These are phyloP conservation scores for Tuctoria greenei DNA, from an alignment of 176 grass and related monocot genomes.

Conservation along the genomic window DNA sequence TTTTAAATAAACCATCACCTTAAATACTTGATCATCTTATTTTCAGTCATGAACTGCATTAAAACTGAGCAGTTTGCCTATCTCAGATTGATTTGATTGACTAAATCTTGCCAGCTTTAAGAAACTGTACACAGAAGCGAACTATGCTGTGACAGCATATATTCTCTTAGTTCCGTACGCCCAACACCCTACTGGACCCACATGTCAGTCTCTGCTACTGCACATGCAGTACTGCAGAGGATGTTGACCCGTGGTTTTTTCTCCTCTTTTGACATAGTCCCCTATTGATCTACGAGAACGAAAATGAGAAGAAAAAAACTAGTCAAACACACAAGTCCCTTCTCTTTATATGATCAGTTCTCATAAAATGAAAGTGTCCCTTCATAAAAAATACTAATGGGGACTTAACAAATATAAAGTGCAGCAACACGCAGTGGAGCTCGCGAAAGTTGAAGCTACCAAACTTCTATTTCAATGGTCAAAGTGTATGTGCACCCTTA, in stretches of 20 bases:
- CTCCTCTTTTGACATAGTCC: background rate
- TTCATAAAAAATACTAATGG: background rate
- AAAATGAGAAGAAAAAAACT: background rate
- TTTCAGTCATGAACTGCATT: conserved; percentile 7
- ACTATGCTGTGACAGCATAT: background rate
- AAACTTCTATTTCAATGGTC: conserved; percentile 3
- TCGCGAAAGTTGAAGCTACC: conserved; percentile 18
- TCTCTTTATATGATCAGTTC: too few species aligned
- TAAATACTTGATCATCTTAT: conserved; percentile 8
- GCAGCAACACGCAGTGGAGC: background rate
- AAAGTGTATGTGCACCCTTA: conserved; percentile 5
- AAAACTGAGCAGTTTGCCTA: background rate
- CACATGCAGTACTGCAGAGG: too few species aligned
- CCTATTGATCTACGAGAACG: background rate
- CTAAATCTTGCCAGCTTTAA: background rate
- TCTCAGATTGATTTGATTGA: background rate
- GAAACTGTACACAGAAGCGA: background rate
- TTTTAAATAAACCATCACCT: too few species aligned
- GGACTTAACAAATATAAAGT: background rate
- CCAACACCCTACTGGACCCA: too few species aligned
- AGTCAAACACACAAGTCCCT: background rate
- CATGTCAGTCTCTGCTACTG: too few species aligned
- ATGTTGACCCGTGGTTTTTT: too few species aligned
- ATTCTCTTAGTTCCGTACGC: background rate
- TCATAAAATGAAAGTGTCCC: background rate